phyloP scores from a whole-genome alignment of 352 stramenopile species.

The Globisporangium barbulae region DNA sequence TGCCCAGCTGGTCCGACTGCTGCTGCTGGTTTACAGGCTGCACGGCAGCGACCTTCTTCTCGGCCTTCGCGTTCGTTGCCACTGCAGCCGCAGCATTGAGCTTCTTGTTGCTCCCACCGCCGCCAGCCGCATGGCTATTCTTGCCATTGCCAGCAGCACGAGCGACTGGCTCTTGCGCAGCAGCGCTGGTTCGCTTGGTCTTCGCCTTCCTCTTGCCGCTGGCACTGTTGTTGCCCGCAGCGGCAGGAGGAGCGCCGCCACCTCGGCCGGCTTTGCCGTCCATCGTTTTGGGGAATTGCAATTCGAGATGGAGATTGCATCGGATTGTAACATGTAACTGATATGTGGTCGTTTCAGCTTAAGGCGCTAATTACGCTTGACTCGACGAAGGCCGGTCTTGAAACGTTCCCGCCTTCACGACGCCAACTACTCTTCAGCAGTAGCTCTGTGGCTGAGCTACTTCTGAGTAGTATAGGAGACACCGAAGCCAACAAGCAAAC shows the following conservation, averaged over 20 bases:
- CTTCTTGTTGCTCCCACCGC: background rate
- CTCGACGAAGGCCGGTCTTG: too few relatives aligned
- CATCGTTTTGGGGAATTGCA: background rate
- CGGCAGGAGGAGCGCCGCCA: background rate
- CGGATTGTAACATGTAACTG: too few relatives aligned
- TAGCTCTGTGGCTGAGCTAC: too few relatives aligned
- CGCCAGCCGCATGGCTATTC: background rate
- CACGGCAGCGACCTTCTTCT: background rate
- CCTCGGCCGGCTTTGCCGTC: background rate
- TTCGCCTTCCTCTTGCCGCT: background rate
- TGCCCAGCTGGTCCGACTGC: constrained; percentile 1
- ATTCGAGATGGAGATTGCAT: background rate
- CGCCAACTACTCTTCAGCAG: too few relatives aligned
- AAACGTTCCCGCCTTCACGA: too few relatives aligned
- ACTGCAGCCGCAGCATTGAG: background rate
- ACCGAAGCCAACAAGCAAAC: too few relatives aligned
- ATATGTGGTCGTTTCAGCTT: too few relatives aligned
- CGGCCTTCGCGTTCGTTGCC: background rate
- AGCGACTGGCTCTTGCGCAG: background rate
- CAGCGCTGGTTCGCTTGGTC: background rate
- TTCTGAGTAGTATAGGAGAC: too few relatives aligned
- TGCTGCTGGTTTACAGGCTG: background rate
- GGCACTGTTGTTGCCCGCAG: background rate
- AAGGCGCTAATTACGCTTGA: too few relatives aligned
- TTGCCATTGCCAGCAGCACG: background rate